phyloP scores from a whole-genome alignment of 345 rosid species.

The Triadica sebifera region DNA sequence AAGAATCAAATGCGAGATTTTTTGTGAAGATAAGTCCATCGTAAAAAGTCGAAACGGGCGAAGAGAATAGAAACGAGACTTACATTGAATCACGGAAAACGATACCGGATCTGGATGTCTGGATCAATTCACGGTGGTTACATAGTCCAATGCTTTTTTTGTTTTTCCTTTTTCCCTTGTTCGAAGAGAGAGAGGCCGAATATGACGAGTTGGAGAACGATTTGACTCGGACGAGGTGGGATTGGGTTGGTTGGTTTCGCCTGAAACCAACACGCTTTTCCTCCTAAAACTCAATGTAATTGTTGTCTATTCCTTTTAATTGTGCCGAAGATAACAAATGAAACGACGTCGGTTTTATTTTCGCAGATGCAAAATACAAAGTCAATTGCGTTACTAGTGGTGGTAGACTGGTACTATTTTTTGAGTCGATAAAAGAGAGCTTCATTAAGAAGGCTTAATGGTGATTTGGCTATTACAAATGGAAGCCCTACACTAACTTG shows the following conservation, averaged over 20 bases:
- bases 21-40: too few relatives aligned
- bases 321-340: neutral
- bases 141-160: neutral
- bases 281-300: neutral
- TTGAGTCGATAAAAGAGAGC: too few relatives aligned
- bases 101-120: constrained; percentile 14
- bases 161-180: too few relatives aligned
- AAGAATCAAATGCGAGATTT: neutral
- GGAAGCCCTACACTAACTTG: too few relatives aligned
- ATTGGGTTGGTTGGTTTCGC: neutral
- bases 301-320: neutral
- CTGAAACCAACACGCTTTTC: constrained; percentile 13
- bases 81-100: constrained; percentile 9
- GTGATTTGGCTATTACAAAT: too few relatives aligned
- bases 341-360: constrained; percentile 2
- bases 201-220: constrained; percentile 14
- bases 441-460: too few relatives aligned
- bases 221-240: constrained; percentile 21
- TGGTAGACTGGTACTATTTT: too few relatives aligned
- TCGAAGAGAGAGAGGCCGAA: neutral
- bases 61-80: neutral
- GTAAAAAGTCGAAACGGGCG: neutral
- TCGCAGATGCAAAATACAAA: too few relatives aligned
- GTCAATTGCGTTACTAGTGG: too few relatives aligned
- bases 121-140: neutral